phyloP scores from a whole-genome alignment of 2,329 filamentous ascomycete genomes.

The Celoporthe dispersa region DNA sequence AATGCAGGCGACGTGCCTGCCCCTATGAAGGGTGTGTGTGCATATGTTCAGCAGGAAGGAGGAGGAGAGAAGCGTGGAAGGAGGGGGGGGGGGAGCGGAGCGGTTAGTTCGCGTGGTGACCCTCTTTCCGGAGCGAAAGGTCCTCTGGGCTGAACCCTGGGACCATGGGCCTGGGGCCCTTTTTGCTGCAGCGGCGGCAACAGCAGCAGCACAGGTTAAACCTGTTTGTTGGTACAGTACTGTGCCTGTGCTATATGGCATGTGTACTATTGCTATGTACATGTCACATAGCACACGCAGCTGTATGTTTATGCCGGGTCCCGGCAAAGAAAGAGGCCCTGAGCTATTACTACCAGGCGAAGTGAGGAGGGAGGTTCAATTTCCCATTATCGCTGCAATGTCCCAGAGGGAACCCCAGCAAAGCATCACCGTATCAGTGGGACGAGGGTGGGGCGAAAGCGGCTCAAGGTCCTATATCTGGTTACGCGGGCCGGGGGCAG shows the following conservation, averaged over 20 bases:
- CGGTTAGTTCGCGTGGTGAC: neutral
- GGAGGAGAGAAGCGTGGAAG: neutral
- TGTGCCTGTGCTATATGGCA: neutral
- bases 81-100: neutral
- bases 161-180: neutral
- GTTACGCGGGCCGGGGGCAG: neutral
- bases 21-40: neutral
- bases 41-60: neutral
- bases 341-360: neutral
- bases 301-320: neutral
- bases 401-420: neutral
- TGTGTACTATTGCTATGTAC: neutral
- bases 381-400: neutral
- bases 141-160: neutral
- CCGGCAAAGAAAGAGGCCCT: neutral
- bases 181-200: too few relatives aligned
- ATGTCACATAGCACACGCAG: neutral
- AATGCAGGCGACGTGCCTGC: neutral
- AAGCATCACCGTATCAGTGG: conserved; percentile 7
- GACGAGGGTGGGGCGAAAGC: neutral
- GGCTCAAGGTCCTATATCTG: neutral
- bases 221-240: too few relatives aligned
- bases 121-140: neutral
- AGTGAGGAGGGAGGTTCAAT: neutral
- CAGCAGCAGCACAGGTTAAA: too few relatives aligned